Conservation (phyloP, 2,329 filamentous ascomycete genomes). For the Basipetospora chlamydospora region DNA sequence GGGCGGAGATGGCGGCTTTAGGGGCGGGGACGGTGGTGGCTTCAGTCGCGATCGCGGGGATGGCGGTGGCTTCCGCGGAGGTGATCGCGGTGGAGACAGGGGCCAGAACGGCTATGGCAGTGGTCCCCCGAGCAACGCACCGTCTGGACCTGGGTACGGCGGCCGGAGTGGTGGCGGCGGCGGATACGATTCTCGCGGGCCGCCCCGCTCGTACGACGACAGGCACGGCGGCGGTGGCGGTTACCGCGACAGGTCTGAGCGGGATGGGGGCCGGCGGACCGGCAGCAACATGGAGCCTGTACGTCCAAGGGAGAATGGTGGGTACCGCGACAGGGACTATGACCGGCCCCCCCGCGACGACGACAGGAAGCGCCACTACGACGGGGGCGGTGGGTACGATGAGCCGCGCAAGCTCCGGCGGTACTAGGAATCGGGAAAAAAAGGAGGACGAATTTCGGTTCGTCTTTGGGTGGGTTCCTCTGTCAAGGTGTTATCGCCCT, state of each 20-base stretch:
- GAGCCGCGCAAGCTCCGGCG: conserved; percentile 56
- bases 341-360: conserved; percentile 43
- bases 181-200: conserved; percentile 40
- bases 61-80: conserved; percentile 14
- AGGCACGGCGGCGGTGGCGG: conserved; percentile 27
- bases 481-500: too few species aligned
- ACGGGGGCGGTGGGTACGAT: conserved; percentile 68
- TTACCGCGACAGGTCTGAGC: conserved; percentile 13
- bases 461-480: conserved; percentile 28
- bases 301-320: conserved; percentile 26
- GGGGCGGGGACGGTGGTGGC: conserved; percentile 40
- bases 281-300: conserved; percentile 79
- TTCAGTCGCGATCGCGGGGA: conserved; percentile 30
- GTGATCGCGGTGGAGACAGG: conserved; percentile 21
- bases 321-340: conserved; percentile 35
- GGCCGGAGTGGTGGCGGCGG: conserved; percentile 29
- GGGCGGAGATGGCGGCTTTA: too few species aligned
- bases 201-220: conserved; percentile 47
- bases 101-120: conserved; percentile 31
- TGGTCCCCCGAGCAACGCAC: conserved; percentile 39
- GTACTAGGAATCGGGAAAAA: conserved; percentile 28
- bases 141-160: conserved; percentile 42
- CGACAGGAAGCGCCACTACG: conserved; percentile 51
- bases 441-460: conserved; percentile 14
- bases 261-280: conserved; percentile 30